A percentile compares a stretch with the other conserved stretches of the same genome.
These are phyloP conservation scores for Hapsidospora chrysogenum DNA, from an alignment of 495 filamentous ascomycete species.

Conservation along the genomic window DNA sequence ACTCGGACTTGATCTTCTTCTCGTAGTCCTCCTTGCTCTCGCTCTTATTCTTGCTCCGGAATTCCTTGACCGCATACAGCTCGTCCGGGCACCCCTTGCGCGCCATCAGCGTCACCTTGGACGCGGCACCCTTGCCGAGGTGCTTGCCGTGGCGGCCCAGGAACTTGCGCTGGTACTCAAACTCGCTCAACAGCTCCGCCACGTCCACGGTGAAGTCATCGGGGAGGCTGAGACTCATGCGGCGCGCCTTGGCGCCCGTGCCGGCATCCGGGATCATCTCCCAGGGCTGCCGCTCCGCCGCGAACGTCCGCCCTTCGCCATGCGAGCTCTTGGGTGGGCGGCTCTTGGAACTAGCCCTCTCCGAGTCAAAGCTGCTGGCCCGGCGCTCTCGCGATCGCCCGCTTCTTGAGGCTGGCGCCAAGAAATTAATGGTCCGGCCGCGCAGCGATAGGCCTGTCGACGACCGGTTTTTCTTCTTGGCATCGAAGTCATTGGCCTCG, in stretches of 20 bases:
- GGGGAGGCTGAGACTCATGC: conserved; percentile 43
- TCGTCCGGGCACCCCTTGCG: conserved; percentile 34
- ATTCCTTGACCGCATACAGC: conserved; percentile 64
- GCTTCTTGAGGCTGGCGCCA: not conserved
- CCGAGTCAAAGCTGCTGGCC: conserved; percentile 19
- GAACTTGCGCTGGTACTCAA: conserved; percentile 38
- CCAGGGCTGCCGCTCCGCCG: conserved; percentile 20
- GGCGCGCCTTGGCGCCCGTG: conserved; percentile 47
- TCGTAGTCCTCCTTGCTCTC: conserved; percentile 52
- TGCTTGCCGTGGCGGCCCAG: conserved; percentile 43
- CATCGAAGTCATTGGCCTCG: conserved; percentile 19
- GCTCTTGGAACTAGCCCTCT: not conserved
- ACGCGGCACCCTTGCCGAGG: conserved; percentile 56
- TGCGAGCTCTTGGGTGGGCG: conserved; percentile 2
- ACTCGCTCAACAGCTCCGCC: conserved; percentile 43
- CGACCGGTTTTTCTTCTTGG: conserved; percentile 24
- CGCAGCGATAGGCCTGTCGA: conserved; percentile 27
- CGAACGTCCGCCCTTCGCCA: conserved; percentile 1
- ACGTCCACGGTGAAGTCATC: conserved; percentile 47
- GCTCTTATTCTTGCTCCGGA: conserved; percentile 41
- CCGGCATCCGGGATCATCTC: conserved; percentile 39
- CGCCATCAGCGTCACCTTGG: conserved; percentile 53
- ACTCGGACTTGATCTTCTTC: conserved; percentile 69
- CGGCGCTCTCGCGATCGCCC: conserved; percentile 8
- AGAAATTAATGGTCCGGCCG: conserved; percentile 18